phyloP scores from a whole-genome alignment of 257 asterid genomes.

The Gynochthodes officinalis region DNA sequence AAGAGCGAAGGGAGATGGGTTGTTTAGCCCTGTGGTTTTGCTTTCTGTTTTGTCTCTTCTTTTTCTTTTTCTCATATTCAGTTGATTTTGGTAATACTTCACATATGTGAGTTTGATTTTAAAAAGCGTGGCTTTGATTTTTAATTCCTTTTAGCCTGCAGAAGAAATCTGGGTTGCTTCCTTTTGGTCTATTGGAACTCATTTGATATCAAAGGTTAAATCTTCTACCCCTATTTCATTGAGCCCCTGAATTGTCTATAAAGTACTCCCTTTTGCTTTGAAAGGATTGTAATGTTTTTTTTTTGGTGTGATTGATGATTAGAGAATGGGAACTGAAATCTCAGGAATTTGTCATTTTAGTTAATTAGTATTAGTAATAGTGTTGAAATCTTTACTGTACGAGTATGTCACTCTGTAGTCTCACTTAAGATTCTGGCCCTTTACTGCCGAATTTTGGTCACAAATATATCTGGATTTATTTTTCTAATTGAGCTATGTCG shows the following conservation, averaged over 20 bases:
- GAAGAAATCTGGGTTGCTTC: too few relatives aligned
- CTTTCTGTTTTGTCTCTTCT: too few relatives aligned
- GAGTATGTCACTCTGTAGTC: slow-evolving; percentile 24
- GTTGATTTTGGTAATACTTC: too few relatives aligned
- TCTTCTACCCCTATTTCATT: too few relatives aligned
- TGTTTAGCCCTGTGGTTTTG: too few relatives aligned
- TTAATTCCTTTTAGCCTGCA: too few relatives aligned
- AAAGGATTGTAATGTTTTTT: slow-evolving; percentile 7
- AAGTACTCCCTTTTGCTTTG: slow-evolving; percentile 10
- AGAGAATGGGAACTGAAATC: slow-evolving; percentile 3
- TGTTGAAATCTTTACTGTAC: slow-evolving; percentile 30
- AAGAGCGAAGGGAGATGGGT: too few relatives aligned
- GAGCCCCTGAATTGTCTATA: slow-evolving; percentile 19
- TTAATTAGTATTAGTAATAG: slow-evolving; percentile 18
- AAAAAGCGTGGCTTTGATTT: too few relatives aligned
- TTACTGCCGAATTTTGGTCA: slow-evolving; percentile 10
- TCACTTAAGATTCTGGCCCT: slow-evolving; percentile 9
- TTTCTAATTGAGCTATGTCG: not conserved
- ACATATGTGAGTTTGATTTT: too few relatives aligned
- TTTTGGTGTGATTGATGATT: slow-evolving; percentile 13
- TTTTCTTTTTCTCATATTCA: too few relatives aligned
- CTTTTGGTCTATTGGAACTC: too few relatives aligned
- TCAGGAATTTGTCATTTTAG: slow-evolving; percentile 17
- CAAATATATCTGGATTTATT: not conserved
- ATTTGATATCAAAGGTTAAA: too few relatives aligned